Percentiles rank a stretch among this genome's conserved stretches.
Conservation (phyloP, 768 basidiomycete species). For the Hortiboletus flavorubellus region DNA sequence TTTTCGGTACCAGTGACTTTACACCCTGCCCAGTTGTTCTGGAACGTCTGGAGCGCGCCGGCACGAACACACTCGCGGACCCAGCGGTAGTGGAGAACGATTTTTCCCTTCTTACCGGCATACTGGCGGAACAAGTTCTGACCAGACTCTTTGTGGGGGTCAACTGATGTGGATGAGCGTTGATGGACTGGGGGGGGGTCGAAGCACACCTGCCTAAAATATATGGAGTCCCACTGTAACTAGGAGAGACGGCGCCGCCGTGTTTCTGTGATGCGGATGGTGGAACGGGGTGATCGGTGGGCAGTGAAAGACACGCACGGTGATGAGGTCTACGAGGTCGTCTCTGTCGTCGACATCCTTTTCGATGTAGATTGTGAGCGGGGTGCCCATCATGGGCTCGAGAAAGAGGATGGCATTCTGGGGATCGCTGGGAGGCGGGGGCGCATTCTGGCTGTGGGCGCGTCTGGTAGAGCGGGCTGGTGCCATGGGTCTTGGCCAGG, state of each 20-base stretch:
- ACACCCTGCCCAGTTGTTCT: conserved; percentile 75
- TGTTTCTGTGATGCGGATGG: conserved; percentile 51
- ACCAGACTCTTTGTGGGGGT: conserved; percentile 74
- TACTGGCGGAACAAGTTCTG: conserved; percentile 81
- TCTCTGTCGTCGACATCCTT: conserved; percentile 76
- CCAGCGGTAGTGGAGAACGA: conserved; percentile 74
- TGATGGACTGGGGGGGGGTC: not conserved
- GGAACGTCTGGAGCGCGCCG: conserved; percentile 68
- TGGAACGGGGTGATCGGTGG: conserved; percentile 3
- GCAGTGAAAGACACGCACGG: conserved; percentile 43
- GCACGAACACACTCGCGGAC: conserved; percentile 71
- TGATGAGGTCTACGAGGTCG: conserved; percentile 57
- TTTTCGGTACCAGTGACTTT: conserved; percentile 73
- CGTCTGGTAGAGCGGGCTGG: conserved; percentile 63
- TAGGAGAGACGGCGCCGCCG: conserved; percentile 68
- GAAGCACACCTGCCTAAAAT: conserved; percentile 60
- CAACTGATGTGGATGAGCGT: conserved; percentile 45
- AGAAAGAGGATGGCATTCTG: conserved; percentile 57
- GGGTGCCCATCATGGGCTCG: conserved; percentile 78
- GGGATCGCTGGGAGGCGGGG: conserved; percentile 31
- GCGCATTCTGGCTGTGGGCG: conserved; percentile 35
- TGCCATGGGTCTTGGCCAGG: conserved; percentile 71
- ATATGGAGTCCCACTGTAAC: conserved; percentile 76
- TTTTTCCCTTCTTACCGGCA: conserved; percentile 73
- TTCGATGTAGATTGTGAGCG: conserved; percentile 73